Evolutionary conservation across 805 yeast genomes (phyloP).

Genomic region (Wilhelminamyces savonicus): DNA sequence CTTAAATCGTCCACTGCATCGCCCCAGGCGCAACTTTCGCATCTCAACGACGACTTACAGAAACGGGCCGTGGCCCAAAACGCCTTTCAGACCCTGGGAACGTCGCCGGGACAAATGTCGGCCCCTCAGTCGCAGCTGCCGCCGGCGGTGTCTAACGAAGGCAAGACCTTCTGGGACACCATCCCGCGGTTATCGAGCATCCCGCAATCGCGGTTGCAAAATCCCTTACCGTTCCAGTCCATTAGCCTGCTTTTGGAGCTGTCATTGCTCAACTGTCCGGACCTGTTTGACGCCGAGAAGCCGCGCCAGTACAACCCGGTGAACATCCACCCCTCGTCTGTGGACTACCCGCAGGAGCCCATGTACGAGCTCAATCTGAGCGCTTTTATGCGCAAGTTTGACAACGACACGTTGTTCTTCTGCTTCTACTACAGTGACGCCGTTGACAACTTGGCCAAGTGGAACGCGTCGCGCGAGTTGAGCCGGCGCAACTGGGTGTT

Average conservation of each 20-base stretch:
- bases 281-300: constrained; percentile 82
- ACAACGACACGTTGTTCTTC: constrained; percentile 83
- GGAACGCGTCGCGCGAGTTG: constrained; percentile 73
- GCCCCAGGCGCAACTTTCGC: neutral
- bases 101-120: too few relatives aligned
- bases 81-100: neutral
- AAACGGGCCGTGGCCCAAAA: too few relatives aligned
- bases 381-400: constrained; percentile 61
- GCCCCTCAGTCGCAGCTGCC: constrained; percentile 13
- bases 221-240: constrained; percentile 48
- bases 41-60: too few relatives aligned
- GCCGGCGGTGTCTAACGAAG: constrained; percentile 10
- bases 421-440: constrained; percentile 75
- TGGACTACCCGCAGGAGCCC: constrained; percentile 86
- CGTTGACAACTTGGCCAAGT: constrained; percentile 26
- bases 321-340: constrained; percentile 83
- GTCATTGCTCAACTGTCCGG: constrained; percentile 85
- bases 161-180: constrained; percentile 15
- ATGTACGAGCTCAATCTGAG: constrained; percentile 60
- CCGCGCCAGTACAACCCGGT: constrained; percentile 74
- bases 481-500: constrained; percentile 74
- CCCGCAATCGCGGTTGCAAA: constrained; percentile 37
- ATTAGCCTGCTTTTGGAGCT: constrained; percentile 62
- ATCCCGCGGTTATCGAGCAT: constrained; percentile 18
- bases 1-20: neutral